These are phyloP conservation scores for Trametes maxima DNA, from an alignment of 768 basidiomycete genomes.

Conservation along the genomic window DNA sequence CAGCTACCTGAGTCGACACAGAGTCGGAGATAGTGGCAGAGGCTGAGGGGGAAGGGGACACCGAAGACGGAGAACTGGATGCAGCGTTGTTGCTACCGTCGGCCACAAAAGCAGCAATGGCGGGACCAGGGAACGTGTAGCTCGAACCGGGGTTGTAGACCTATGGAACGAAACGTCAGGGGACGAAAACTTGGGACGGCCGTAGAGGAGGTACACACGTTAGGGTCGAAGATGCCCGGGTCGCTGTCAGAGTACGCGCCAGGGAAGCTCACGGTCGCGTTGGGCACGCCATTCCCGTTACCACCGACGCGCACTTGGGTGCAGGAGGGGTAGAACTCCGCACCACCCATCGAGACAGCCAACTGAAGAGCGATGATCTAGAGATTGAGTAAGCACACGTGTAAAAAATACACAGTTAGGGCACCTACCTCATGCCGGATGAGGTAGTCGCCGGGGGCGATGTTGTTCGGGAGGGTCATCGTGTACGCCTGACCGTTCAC, in stretches of 20 bases:
- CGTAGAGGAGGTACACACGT: slow-evolving; percentile 13
- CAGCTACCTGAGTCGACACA: background rate
- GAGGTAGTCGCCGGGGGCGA: slow-evolving; percentile 72
- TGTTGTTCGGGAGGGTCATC: slow-evolving; percentile 40
- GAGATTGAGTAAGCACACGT: background rate
- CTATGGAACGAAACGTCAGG: background rate
- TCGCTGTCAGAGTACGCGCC: slow-evolving; percentile 73
- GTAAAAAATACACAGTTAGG: background rate
- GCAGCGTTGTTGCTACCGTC: slow-evolving; percentile 4
- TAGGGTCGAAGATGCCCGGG: slow-evolving; percentile 64
- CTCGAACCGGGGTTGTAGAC: slow-evolving; percentile 25
- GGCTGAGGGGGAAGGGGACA: background rate
- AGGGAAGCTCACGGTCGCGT: slow-evolving; percentile 57
- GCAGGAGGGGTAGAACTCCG: slow-evolving; percentile 78
- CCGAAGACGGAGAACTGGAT: background rate
- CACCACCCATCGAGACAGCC: slow-evolving; percentile 45
- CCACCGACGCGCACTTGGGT: slow-evolving; percentile 57
- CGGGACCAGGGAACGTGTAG: slow-evolving; percentile 30
- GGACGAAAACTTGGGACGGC: background rate
- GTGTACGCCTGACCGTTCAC: slow-evolving; percentile 30
- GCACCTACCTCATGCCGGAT: slow-evolving; percentile 60
- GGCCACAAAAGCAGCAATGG: slow-evolving; percentile 22
- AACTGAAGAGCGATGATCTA: slow-evolving; percentile 36
- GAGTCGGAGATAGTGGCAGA: background rate
- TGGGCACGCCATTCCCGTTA: slow-evolving; percentile 52